Evolutionary conservation across 2,329 filamentous ascomycete genomes (phyloP), one percentile per base, ranked within the genome.

Genomic region (Tolypocladium endophyticum): DNA sequence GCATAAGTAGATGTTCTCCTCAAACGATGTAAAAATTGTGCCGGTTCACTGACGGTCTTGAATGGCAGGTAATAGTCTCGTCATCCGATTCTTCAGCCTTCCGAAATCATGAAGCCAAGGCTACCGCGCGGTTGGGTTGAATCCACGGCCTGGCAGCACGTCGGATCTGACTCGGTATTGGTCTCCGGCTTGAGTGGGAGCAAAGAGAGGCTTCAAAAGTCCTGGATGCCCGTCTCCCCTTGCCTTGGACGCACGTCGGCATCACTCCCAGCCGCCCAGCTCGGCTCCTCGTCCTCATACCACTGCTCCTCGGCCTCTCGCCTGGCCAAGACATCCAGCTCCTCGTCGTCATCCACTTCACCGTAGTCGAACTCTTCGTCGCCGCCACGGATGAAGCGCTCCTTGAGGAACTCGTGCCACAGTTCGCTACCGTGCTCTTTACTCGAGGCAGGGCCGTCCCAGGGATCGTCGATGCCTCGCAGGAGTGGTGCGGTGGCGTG

Each of bases 281-380:
- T 79, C 0, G 88, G 87, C 65, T 89, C 87, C 76, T 96, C 88
- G 7, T 86, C 85, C 28, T 92, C 89, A 69, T 95, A 92, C 77
- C 89, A 96, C 25, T 80, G 80, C 43, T 96, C 90, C 71, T 93
- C 81, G 18, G 77, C 77, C 58, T 87, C 85, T n/a, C 78, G 74
- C 63, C 76, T 83, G 77, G 69, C 80, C 72, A 78, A 74, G 70
- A 72, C 84, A 70, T 96, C 90, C 59, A 85, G 87, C 25, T 86
- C 85, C 36, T 91, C 86, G 67, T 88, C 86, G 41, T 77, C 76
- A 68, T 96, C 92, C 6, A 96, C 87, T 3, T 64, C 67, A 1
- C 67, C 71, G 69, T 96, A 96, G 62, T 93, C 87, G 66, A 95
- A 93, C 55, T 95, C 90, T 1, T 81, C 78, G 68, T 95, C 92